These are phyloP conservation scores for Cyanophora paradoxa DNA, from an alignment of 78 protist genomes.

Conservation along the genomic window DNA sequence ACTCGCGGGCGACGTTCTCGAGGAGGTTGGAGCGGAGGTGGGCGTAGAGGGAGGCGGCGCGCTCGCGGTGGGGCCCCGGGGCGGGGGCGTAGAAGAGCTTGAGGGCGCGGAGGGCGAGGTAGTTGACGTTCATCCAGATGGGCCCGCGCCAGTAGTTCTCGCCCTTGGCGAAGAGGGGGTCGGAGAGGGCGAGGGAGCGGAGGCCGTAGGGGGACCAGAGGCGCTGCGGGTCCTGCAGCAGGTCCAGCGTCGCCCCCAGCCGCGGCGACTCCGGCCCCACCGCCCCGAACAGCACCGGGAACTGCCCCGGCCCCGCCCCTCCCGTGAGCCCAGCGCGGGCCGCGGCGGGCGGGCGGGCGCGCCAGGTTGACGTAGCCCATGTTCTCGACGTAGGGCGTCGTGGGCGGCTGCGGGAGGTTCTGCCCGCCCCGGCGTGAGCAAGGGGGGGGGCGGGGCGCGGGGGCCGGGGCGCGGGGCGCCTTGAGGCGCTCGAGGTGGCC, in stretches of 20 bases:
- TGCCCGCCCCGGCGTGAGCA: not conserved
- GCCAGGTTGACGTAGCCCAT: slow-evolving; percentile 70
- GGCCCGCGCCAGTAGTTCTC: slow-evolving; percentile 88
- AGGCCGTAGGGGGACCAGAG: slow-evolving; percentile 56
- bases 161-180: slow-evolving; percentile 26
- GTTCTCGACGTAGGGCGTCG: not conserved
- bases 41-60: not conserved
- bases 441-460: not conserved
- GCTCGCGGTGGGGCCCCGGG: not conserved
- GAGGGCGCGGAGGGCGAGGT: slow-evolving; percentile 56
- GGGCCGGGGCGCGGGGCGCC: not conserved
- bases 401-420: not conserved
- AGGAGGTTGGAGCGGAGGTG: slow-evolving; percentile 50
- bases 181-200: slow-evolving; percentile 38
- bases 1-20: slow-evolving; percentile 11
- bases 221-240: slow-evolving; percentile 26
- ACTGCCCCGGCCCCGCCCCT: too few relatives aligned
- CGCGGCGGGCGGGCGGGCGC: too few relatives aligned
- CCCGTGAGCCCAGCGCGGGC: too few relatives aligned
- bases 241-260: slow-evolving; percentile 1
- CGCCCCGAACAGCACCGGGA: slow-evolving; percentile 77
- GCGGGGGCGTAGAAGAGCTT: not conserved
- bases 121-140: slow-evolving; percentile 91
- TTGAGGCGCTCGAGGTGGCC: not conserved
- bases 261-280: not conserved